Base-by-base conservation (phyloP, 345 rosid genomes). In the Bretschneidera sinensis region DNA sequence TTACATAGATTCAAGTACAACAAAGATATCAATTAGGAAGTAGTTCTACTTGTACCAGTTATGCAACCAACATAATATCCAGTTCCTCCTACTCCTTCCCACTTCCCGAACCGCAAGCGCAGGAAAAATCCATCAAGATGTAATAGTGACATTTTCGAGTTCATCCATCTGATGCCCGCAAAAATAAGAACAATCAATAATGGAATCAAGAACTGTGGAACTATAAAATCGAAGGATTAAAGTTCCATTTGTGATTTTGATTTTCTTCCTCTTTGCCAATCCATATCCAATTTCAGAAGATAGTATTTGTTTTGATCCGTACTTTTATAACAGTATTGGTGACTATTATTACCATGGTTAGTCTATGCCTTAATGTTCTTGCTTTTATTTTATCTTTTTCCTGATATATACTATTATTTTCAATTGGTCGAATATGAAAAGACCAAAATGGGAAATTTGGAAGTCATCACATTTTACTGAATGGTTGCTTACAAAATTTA, bases 71-170 rank as follows among this genome's bases (percentile, higher is more conserved):
- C 95, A 48, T 74, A 52, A 66, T 89, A 94, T 35, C 90, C 86
- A 1, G 95, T 83, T 75, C 86, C 87, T 18, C 89, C 85, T 17
- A 78, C 64, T 55, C 83, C 95, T 59, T 81, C 80, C 96, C 95
- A 78, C 71, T 86, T 87, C 52, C 92, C 88, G 4, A 94, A 77
- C 58, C 96, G 80, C 80, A 89, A 70, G 28, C 97, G 92, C 74
- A 94, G 70, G 64, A 80, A 89, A 63, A 79, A 80, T 13, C 99
- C 99, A 71, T 85, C 70, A 16, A 89, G 96, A 59, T 67, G 77
- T 15, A 75, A 62, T 21, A 70, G 67, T 43, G 95, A 70, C 68
- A 71, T 64, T 22, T 43, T 67, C 19, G 80, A 78, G 54, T 78
- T 78, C 71, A 76, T 79, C 85, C 88, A 94, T 70, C 99, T 89